Base-by-base conservation (phyloP, 2,329 filamentous ascomycete genomes). In the Metarhizium sp. region DNA sequence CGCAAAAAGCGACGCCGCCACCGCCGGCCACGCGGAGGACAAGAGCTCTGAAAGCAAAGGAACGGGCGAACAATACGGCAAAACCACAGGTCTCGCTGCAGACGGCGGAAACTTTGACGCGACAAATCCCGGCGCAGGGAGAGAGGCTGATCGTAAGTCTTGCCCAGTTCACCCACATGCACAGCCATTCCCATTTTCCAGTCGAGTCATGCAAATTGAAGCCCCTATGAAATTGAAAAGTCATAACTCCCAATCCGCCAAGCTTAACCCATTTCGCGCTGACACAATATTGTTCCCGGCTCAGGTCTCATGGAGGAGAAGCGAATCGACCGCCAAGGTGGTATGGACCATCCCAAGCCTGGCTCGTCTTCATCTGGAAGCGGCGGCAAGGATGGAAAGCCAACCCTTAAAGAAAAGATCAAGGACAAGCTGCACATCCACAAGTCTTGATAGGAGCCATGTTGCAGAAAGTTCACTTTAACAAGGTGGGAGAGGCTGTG, bases 81-180 rank as follows among this genome's bases (percentile, higher is more conserved):
- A 78, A 68, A 78, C 76, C 25, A 77, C 75, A 1, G 85, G 85
- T 0, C 66, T 87, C 32, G 69, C 73, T 38, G 81, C 83, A 16
- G 84, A 89, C 43, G 85, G 85, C 0, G 85, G 85, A 6, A 76
- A 87, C 61, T 87, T 87, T 64, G 85, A 88, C 62, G 83, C 80
- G 4, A 71, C 77, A 7, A 78, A 78, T 57, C 78, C 84, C 0
- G 85, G 85, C 11, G 86, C 86, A 11, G 84, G 83, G 3, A 72
- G 69, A 40, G 86, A 89, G 67, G 85, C 85, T 58, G 83, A 86
- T 60, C 78, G 86, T 85, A 69, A 71, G 78, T 75, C 34, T 38
- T 51, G 6, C 30, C 49, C 49, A 30, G 38, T 16, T 5, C 34
- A 36, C 42, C n/a, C 16, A 6, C 42, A 20, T 6, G 25, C 16